Evolutionary conservation across 257 asterid species (phyloP), one percentile per base, ranked within the genome.

Genomic region (Verbascum thapsus): DNA sequence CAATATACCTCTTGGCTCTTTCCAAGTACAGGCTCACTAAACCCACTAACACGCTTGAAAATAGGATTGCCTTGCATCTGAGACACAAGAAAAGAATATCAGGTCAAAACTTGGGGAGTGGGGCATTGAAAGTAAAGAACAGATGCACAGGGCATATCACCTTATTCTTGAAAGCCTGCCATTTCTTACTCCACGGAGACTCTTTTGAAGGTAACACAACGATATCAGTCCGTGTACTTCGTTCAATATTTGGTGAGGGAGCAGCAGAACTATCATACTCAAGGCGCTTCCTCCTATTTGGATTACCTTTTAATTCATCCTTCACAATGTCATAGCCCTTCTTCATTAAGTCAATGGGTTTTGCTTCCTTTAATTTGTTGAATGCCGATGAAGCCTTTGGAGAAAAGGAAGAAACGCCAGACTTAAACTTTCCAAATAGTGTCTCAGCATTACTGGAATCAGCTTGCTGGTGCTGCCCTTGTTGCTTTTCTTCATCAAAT

Each of bases 241-340:
- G 84, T 76, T 87, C 89, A 54, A 80, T 61, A 17, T 76, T 85
- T 55, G 84, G 61, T 8, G 96, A 55, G 6, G 87, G 70, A 23
- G 80, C 58, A 51, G 76, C 49, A 0, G 85, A 64, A 66, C 76
- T 65, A 64, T 85, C 83, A 72, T 79, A 70, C 66, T 85, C 96
- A 10, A 94, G 86, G 72, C 70, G 95, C 76, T 80, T 94, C 78
- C 95, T 87, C 82, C 83, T 84, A 67, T 70, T 75, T 20, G 95
- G 80, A 64, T 83, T 85, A 52, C 99, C 99, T 69, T 81, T 77
- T 58, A 94, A 66, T 78, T 94, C 99, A 55, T 94, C 96, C 78
- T 72, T 75, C 62, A 90, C 90, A 64, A 90, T 75, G 39, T 59
- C 78, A 58, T 76, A 81, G 40, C 98, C 95, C 74, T 85, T 94